Base-by-base conservation (phyloP, 2,329 filamentous ascomycete species). In the Fusarium anguioides region DNA sequence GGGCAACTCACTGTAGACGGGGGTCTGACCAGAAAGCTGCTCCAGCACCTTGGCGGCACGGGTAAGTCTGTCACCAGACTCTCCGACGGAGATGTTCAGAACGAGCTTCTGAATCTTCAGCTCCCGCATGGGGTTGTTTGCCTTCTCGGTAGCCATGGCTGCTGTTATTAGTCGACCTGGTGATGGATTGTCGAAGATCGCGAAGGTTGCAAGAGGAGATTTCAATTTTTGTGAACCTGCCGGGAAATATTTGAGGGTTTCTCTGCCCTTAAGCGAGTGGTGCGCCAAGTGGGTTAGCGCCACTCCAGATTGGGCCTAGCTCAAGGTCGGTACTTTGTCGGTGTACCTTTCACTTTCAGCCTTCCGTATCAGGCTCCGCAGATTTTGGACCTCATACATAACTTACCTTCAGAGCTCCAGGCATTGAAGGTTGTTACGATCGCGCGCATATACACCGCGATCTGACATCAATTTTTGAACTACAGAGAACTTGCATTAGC, bases 1-100 rank as follows among this genome's bases (percentile, higher is more conserved):
- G 27, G 42, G 21, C 21, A 49, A 86, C 89, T 74, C 89, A 95
- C 93, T 97, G 94, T 99, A 99, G 86, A 99, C 96, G 78, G 96
- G 96, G 77, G 96, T 98, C 89, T 99, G 96, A 94, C 96, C 96
- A 84, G 89, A 93, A 83, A 99, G 88, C 89, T 99, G 96, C 89
- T 99, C 96, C 78, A 99, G 89, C 89, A 99, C 96, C 91, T 99
- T 99, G 81, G 96, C 96, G 82, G 96, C 96, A 91, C 96, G 93
- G 78, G 96, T 99, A 82, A 99, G 91, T 91, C 96, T 97, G 87
- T 99, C 96, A 93, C 96, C 96, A 91, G 95, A 98, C 89, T 99
- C 96, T 86, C 96, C 96, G 79, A 99, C 96, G 77, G 93, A 97
- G 86, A 97, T 97, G 91, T 97, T 97, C 82, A 97, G 92, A 84